Evolutionary conservation across 352 stramenopile genomes (phyloP), one percentile per base, ranked within the genome.

Genomic region (Phytophthora vignae): DNA sequence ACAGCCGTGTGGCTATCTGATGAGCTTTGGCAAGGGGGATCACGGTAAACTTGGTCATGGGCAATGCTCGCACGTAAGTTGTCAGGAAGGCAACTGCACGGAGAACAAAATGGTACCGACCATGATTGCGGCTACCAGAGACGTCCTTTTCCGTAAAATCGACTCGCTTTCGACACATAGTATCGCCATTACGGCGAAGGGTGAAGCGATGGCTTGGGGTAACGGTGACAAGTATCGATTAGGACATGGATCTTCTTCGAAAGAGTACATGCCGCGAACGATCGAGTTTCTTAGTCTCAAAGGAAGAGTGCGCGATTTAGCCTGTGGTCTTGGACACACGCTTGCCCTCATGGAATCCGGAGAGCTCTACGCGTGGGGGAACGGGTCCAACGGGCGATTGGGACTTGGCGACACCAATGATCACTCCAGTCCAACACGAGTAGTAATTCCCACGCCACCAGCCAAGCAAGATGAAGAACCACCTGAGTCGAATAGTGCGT

Each of bases 21-120:
- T 95, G 76, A 95, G 83, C 46, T 96, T 96, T 59, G 89, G 89
- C 10, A 95, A 96, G 55, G 89, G 89, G 2, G 89, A 95, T 42
- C 89, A 96, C 36, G 89, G 89, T 8, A 95, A 96, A 36, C 79
- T 96, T 0, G 89, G 89, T 2, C 89, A 95, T 55, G 89, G 89
- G 1, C 85, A 89, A 55, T 96, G 89, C 53, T 81, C 63, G 1
- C 89, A 95, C 55, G 53, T 75, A 4, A 72, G 77, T 1, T 96
- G 89, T 33, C 61, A 87, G 15, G 89, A 96, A 25, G 80, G 79
- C 2, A 94, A 95, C 31, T 96, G 89, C 55, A 95, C 88, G 0
- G 89, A 96, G 61, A 96, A 96, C 75, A 96, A 96, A 56, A 75
- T 42, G 29, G 69, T 82, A 0, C 87, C 89, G 2, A 94, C 86